Percentiles rank a stretch among this genome's conserved stretches.
Evolutionary conservation across 352 stramenopile species (phyloP).

Genomic region (Globisporangium camurandrum): DNA sequence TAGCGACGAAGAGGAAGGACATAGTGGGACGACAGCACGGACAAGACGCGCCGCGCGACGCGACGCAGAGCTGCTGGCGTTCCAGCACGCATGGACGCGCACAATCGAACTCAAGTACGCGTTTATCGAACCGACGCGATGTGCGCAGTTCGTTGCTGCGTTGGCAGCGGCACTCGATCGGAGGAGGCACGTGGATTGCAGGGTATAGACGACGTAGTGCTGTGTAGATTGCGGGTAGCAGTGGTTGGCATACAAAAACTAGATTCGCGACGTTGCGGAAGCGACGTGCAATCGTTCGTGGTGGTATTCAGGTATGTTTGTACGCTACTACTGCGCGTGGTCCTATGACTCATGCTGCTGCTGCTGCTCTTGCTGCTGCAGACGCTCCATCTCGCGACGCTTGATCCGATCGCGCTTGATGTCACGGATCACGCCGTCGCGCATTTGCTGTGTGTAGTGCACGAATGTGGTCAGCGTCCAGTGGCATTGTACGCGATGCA

Average conservation of each 20-base stretch:
- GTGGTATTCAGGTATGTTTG: neutral
- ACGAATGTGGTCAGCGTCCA: neutral
- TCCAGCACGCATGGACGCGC: constrained; percentile 19
- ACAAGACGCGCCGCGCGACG: neutral
- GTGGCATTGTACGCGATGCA: neutral
- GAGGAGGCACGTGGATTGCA: too few relatives aligned
- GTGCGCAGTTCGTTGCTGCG: constrained; percentile 9
- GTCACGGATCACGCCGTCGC: constrained; percentile 70
- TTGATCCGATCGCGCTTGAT: constrained; percentile 67
- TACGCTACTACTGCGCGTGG: neutral
- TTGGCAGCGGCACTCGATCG: constrained; percentile 1
- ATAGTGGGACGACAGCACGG: neutral
- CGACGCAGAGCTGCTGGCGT: constrained; percentile 2
- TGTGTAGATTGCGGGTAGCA: too few relatives aligned
- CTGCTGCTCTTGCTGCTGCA: constrained; percentile 21
- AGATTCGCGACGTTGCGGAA: too few relatives aligned
- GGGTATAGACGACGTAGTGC: too few relatives aligned
- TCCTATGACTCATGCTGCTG: constrained; percentile 9
- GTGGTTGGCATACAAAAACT: too few relatives aligned
- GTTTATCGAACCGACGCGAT: constrained; percentile 26
- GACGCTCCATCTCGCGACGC: constrained; percentile 33
- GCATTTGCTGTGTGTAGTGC: constrained; percentile 36
- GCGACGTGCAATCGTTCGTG: too few relatives aligned
- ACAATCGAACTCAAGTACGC: constrained; percentile 45
- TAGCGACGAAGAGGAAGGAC: neutral